A percentile compares a stretch with the other conserved stretches of the same genome.
Conservation (phyloP, 75 land plant genomes). For the Selaginella moellendorffii region DNA sequence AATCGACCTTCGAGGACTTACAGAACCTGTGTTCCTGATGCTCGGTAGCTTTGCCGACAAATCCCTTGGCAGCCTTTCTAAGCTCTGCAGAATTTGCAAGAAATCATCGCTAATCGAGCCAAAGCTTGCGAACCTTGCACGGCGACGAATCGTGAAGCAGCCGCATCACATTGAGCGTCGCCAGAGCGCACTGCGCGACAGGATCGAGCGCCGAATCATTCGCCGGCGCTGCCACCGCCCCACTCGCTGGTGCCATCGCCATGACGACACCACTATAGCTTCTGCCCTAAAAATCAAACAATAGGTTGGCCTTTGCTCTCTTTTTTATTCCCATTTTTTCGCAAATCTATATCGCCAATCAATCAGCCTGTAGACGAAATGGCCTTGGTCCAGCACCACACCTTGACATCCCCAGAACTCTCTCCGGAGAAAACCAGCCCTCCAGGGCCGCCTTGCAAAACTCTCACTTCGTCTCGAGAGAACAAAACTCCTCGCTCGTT, state of each 20-base stretch:
- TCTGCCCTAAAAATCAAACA: background rate
- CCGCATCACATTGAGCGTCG: background rate
- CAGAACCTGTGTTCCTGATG: background rate
- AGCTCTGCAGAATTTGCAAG: background rate
- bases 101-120: background rate
- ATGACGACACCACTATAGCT: too few species aligned
- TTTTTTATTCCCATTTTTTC: background rate
- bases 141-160: background rate
- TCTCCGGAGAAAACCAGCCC: slow-evolving; percentile 86
- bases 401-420: slow-evolving; percentile 61
- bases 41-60: background rate
- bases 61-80: background rate
- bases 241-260: background rate
- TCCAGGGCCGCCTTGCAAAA: slow-evolving; percentile 66
- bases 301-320: background rate
- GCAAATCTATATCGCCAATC: background rate
- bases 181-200: background rate
- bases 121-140: background rate
- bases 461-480: slow-evolving; percentile 49
- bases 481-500: slow-evolving; percentile 62
- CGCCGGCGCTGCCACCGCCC: background rate
- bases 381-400: slow-evolving; percentile 51
- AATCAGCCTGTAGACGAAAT: background rate
- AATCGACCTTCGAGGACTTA: background rate
- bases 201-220: background rate